Base-by-base conservation (phyloP, 2,329 filamentous ascomycete genomes). In the Penicillium janthinellum region DNA sequence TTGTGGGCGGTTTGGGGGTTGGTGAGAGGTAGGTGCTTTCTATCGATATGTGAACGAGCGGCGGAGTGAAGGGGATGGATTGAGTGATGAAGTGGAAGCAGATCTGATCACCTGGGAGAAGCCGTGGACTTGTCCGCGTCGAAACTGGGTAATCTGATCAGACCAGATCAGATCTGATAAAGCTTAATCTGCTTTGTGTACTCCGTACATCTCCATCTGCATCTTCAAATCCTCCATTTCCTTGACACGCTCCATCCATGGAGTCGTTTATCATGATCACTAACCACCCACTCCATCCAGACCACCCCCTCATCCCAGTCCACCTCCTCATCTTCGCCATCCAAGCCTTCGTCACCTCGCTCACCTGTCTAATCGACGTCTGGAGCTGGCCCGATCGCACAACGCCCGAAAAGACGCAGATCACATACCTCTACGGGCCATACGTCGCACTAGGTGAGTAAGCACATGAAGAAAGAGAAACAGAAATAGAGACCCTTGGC, bases 291-390 rank as follows among this genome's bases (percentile, higher is more conserved):
- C 22, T 54, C 56, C 31, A 10, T 25, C 11, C 57, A 85, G 83
- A 86, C 67, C 81, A 86, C 57, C 82, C 85, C 0, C 79, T 83
- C 50, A 65, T 87, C 4, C 85, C 87, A 0, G 73, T 89, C 0
- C 82, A 87, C 53, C 76, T 90, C 0, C 80, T 90, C 1, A 74
- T 86, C 2, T 89, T 84, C 65, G 82, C 84, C 0, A 72, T 85
- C 10, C 81, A 88, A 67, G 84, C 86, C 0, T 84, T 81, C 38
- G 63, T 89, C 57, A 88, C 87, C 1, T 89, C 88, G 0, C 67
- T 84, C 44, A 84, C 85, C 0, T 90, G 87, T 67, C 79, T 90
- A 48, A 79, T 82, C 1, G 87, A 90, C 58, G 85, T 84, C 64
- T 75, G 83, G 73, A 79, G 77, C 63, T 90, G 87, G 85, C 70